A percentile compares a stretch with the other conserved stretches of the same genome.
Evolutionary conservation across 2,329 filamentous ascomycete species (phyloP).

Genomic region (Trichoderma polysporum): DNA sequence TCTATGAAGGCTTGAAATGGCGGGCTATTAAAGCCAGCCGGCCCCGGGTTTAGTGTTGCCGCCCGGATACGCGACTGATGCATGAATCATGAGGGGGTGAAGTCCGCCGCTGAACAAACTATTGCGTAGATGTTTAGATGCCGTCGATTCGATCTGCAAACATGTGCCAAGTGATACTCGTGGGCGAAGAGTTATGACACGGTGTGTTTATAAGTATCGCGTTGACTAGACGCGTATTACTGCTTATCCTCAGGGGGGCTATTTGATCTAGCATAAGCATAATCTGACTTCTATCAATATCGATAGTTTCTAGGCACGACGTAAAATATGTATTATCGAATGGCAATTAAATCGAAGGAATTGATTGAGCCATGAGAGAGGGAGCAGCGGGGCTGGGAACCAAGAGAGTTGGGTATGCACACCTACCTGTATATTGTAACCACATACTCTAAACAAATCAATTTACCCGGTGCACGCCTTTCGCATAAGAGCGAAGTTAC

Average conservation of each 20-base stretch:
- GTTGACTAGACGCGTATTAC: neutral
- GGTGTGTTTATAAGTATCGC: too few relatives aligned
- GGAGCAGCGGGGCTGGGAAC: neutral
- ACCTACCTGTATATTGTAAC: neutral
- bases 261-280: neutral
- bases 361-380: neutral
- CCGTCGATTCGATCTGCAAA: neutral
- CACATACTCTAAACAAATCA: neutral
- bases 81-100: neutral
- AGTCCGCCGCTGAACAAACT: neutral
- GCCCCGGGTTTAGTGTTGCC: neutral
- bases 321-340: too few relatives aligned
- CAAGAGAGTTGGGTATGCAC: neutral
- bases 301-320: too few relatives aligned
- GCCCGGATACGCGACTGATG: neutral
- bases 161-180: too few relatives aligned
- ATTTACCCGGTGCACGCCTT: neutral
- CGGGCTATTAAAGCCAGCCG: neutral
- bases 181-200: too few relatives aligned
- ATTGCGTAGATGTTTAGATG: neutral
- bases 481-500: neutral
- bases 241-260: neutral
- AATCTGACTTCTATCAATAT: neutral
- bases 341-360: neutral
- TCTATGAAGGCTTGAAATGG: neutral